These are phyloP conservation scores for Fusarium sp. DNA, from an alignment of 2,329 filamentous ascomycete species.

Conservation along the genomic window DNA sequence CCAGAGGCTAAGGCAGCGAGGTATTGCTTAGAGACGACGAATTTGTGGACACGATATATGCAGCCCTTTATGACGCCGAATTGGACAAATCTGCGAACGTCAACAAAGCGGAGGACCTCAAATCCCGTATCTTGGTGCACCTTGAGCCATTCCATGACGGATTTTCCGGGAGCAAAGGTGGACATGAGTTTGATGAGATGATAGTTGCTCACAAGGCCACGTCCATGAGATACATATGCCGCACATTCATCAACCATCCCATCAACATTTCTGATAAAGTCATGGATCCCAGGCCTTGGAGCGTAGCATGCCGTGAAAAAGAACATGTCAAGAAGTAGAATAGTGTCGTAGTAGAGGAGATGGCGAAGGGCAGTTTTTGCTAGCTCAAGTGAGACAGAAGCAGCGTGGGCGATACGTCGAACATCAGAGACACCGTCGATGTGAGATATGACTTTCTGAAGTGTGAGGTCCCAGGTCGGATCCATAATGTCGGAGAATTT, in stretches of 20 bases:
- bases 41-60: conserved; percentile 92
- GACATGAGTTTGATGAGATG: conserved; percentile 86
- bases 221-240: conserved; percentile 76
- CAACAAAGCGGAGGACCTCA: conserved; percentile 78
- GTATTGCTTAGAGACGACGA: conserved; percentile 78
- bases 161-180: conserved; percentile 83
- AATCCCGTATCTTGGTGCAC: conserved; percentile 75
- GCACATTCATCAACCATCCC: conserved; percentile 88
- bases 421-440: conserved; percentile 94
- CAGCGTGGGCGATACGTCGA: conserved; percentile 83
- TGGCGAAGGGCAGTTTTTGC: conserved; percentile 89
- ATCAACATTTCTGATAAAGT: conserved; percentile 80
- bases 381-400: conserved; percentile 87
- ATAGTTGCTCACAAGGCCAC: conserved; percentile 65
- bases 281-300: conserved; percentile 78
- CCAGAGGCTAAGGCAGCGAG: conserved; percentile 67
- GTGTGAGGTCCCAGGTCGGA: conserved; percentile 79
- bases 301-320: conserved; percentile 94
- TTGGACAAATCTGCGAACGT: conserved; percentile 91
- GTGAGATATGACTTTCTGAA: conserved; percentile 82
- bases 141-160: conserved; percentile 88
- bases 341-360: conserved; percentile 91
- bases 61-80: conserved; percentile 97
- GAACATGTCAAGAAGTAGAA: conserved; percentile 93
- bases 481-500: conserved; percentile 73